Base-by-base conservation (phyloP, 768 basidiomycete species). In the Xanthoconium purpureum region DNA sequence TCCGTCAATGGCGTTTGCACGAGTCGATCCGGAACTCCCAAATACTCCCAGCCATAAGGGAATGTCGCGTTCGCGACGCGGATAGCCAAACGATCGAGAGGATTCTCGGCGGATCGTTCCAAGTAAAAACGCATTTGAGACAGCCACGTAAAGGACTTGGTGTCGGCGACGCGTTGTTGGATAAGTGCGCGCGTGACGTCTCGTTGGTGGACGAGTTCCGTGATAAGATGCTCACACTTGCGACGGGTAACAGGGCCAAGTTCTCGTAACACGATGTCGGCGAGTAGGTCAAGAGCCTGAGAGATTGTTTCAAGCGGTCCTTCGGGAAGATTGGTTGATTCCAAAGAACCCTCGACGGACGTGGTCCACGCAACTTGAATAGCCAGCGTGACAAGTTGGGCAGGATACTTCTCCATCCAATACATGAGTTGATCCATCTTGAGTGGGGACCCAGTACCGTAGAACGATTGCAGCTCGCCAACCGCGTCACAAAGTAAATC, bases 71-170 rank as follows among this genome's bases (percentile, higher is more conserved):
- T 91, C 17, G 97, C 97, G 55, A 89, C 88, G 56, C 82, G 84
- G 61, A 98, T 89, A 17, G 80, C 74, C 38, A 98, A 78, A 35
- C 92, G 79, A 38, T 95, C 87, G 44, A 97, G 76, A 3, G 94
- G 88, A 58, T 89, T 87, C 44, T 86, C 82, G n/a, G 80, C 69
- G 0, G 76, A 66, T 15, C 78, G 77, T 65, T 95, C 88, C 35
- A 97, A 81, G 71, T 98, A 98, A 77, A 94, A 99, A 10, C 97
- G 90, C 97, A 99, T 98, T 68, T 98, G 94, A 64, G 91, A 96
- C 14, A 98, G 75, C 97, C 97, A 99, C 3, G 84, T 82, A 71
- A 98, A 99, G 44, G 81, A 81, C 63, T 83, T 85, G 55, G 83
- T 71, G 59, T 92, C 88, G 5, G 74, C 54, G 14, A 89, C 80